Base-by-base conservation (phyloP, 2,329 filamentous ascomycete species). In the Trichoderma koningii region DNA sequence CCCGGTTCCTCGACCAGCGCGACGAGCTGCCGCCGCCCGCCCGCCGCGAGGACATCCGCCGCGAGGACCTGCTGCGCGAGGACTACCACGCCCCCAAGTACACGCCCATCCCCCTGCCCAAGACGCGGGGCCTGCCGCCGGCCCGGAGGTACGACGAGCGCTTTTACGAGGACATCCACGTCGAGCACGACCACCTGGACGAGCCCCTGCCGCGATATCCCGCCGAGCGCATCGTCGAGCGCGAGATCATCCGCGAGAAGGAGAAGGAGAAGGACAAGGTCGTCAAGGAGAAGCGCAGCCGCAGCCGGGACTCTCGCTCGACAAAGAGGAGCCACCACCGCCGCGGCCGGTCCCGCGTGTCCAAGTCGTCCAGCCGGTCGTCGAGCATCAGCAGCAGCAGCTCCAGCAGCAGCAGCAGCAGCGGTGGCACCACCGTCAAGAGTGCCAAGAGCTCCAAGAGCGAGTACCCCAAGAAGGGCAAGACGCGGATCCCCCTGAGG, bases 401-500 rank as follows among this genome's bases (percentile, higher is more conserved):
- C 23, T 38, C 34, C 10, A 56, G 53, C 41, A 84, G 51, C 21
- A 65, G 63, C 34, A 67, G 66, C 45, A 82, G 78, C 67, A 81
- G 76, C 65, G 80, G 80, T 21, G 81, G 80, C 26, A 84, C 82
- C 2, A 82, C 81, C 10, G 75, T 82, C n/a, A 82, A 79, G 72
- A 85, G 80, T 75, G 83, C 5, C 5, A 51, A 30, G 21, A 55
- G 52, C 34, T 41, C 34, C 53, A 82, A 80, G 72, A 85, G 80
- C 76, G 84, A 88, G 65, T 92, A 90, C 69, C 89, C 90, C 10
- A 90, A 91, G 79, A 93, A 90, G 76, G 93, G 93, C 71, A 96
- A 93, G 83, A 97, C 93, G 15, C 87, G 91, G 70, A 93, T 97
- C 75, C 93, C 93, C 0, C 87, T 86, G 66, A 86, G 89, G 64